Conservation (phyloP, 2,329 filamentous ascomycete genomes). For the Apiospora marii region DNA sequence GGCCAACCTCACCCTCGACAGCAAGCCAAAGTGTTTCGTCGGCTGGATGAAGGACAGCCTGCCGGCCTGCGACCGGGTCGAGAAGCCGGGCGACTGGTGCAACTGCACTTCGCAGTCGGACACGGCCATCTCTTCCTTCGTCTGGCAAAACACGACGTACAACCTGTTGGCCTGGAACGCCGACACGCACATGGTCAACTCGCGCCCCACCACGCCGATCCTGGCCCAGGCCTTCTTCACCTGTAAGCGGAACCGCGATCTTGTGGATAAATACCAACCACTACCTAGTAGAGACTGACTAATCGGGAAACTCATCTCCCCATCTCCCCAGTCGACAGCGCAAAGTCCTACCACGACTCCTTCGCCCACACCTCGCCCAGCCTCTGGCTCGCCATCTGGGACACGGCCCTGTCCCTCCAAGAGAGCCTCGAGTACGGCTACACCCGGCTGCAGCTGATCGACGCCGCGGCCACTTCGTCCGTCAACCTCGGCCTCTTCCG, state of each 20-base stretch:
- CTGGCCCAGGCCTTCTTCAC: conserved; percentile 14
- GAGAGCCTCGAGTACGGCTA: conserved; percentile 22
- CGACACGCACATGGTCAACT: background rate
- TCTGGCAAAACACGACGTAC: conserved; percentile 17
- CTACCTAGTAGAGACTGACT: background rate
- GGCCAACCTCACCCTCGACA: conserved; percentile 7
- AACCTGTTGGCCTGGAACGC: background rate
- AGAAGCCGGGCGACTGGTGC: background rate
- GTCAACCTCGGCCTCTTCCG: conserved; percentile 1
- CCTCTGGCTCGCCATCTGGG: conserved; percentile 23
- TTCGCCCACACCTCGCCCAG: background rate
- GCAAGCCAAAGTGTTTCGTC: conserved; percentile 10
- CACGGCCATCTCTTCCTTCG: background rate
- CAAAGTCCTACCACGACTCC: conserved; percentile 11
- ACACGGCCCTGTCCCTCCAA: background rate
- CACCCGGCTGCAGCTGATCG: conserved; percentile 18
- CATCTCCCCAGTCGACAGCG: conserved; percentile 17
- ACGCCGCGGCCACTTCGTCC: conserved; percentile 5
- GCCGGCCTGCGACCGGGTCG: background rate
- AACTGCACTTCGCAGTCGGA: background rate
- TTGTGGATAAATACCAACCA: background rate
- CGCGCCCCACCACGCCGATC: background rate
- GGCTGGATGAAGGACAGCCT: background rate
- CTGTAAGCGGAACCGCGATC: background rate
- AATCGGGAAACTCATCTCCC: no score